These are phyloP conservation scores for Aspergillus udagawae DNA, from an alignment of 2,329 filamentous ascomycete species.

Conservation along the genomic window DNA sequence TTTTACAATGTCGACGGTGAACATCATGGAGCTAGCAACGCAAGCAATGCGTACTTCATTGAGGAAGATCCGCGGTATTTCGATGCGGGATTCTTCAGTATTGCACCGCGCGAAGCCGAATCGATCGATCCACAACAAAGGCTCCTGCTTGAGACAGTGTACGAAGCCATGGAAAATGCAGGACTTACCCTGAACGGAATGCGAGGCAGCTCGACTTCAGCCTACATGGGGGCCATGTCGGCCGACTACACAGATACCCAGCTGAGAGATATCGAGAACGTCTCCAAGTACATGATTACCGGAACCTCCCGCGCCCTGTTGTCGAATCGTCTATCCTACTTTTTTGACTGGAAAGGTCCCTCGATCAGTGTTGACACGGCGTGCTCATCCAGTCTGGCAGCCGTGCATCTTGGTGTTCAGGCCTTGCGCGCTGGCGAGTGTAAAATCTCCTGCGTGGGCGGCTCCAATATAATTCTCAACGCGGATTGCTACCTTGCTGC, in stretches of 20 bases:
- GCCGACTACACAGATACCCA: conserved; percentile 21
- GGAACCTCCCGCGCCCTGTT: conserved; percentile 27
- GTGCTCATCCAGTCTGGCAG: conserved; percentile 35
- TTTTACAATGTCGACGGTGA: conserved; percentile 19
- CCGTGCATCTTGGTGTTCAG: conserved; percentile 23
- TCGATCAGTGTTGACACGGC: conserved; percentile 41
- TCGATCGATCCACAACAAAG: conserved; percentile 32
- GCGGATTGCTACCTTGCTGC: conserved; percentile 13
- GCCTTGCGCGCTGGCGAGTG: conserved; percentile 18
- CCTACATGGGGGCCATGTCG: conserved; percentile 23
- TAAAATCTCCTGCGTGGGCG: conserved; percentile 19
- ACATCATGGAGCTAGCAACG: conserved; percentile 27
- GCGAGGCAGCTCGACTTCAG: conserved; percentile 23
- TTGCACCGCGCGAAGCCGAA: conserved; percentile 17
- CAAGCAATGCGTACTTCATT: conserved; percentile 20
- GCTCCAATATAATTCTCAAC: background rate
- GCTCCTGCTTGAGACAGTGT: conserved; percentile 33
- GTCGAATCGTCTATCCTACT: conserved; percentile 30
- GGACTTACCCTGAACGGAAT: conserved; percentile 18
- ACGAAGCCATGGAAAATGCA: conserved; percentile 32
- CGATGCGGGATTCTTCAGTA: conserved; percentile 23
- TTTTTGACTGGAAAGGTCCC: conserved; percentile 19
- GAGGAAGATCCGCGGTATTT: conserved; percentile 18
- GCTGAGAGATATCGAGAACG: conserved; percentile 2
- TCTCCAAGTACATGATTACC: conserved; percentile 7